Base-by-base conservation (phyloP, 225 moss, liverwort and hornwort genomes). In the Anthoceros angustus region DNA sequence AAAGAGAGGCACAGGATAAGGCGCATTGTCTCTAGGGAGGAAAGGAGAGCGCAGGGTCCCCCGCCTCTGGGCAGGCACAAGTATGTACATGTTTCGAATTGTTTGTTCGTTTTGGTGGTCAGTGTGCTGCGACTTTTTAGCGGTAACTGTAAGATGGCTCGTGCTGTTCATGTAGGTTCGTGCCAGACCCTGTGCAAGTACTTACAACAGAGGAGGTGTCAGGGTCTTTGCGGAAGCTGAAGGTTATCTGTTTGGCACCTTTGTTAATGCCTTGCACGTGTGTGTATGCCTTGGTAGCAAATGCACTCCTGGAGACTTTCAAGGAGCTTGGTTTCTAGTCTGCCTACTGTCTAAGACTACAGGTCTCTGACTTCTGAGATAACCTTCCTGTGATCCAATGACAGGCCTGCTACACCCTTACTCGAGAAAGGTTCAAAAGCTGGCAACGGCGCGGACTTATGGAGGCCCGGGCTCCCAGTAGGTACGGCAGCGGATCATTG, bases 181-280 rank as follows among this genome's bases (percentile, higher is more conserved):
- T 88, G 43, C 86, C 95, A 8, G 95, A 92, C 73, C 88, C 87
- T 26, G 77, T 82, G 16, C 95, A 98, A 77, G 95, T 98, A 41
- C 87, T 98, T 61, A 70, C 91, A 63, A 88, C 86, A 5, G 84
- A 91, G 41, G 95, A 98, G 70, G 81, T 98, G 32, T 84, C 91
- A 14, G 95, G 95, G 12, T 98, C 95, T 10, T 68, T 98, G 77
- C 75, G 95, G 43, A 86, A 89, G 67, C 66, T 98, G 39, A 91
- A 87, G 79, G 81, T 81, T 9, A 73, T 0, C 8, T 66, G 5
- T 40, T 42, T 42, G 14, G 18, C 26, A 18, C 9, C 39, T 65
- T 39, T 65, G 9, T 43, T 43, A 10, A 16, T 14, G 49, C 20
- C 20, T 14, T 3, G 49, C 49, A 14, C 20, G 14, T 50, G 14